Evolutionary conservation across 2,329 filamentous ascomycete genomes (phyloP).

Genomic region (Fusarium guadeloupense): DNA sequence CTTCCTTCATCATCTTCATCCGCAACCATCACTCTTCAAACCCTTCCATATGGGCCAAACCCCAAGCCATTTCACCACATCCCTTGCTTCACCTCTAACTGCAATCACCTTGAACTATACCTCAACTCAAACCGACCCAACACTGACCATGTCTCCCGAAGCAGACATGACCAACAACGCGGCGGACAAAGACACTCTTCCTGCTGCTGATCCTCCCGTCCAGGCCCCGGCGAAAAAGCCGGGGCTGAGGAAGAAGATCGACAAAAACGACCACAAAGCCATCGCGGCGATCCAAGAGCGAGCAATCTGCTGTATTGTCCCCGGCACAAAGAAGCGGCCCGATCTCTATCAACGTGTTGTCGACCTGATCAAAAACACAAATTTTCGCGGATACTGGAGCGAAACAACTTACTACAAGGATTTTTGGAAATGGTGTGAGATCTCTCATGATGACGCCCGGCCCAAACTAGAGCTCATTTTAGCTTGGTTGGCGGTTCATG

Average conservation of each 20-base stretch:
- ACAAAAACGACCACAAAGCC: background rate
- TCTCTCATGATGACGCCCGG: background rate
- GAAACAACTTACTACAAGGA: background rate
- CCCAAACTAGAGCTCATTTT: slow-evolving; percentile 1
- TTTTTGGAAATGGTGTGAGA: slow-evolving; percentile 8
- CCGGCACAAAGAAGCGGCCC: background rate
- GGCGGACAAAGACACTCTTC: no score
- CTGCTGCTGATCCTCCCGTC: background rate
- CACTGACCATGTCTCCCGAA: background rate
- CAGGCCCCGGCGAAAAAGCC: background rate
- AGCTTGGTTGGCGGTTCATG: slow-evolving; percentile 1
- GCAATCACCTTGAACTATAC: background rate
- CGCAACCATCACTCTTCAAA: background rate
- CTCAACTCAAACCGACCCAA: no score
- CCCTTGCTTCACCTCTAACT: background rate
- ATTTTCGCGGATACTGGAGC: background rate
- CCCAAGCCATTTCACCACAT: background rate
- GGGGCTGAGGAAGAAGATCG: background rate
- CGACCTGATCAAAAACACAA: background rate
- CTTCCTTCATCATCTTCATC: background rate
- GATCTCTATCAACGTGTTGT: background rate
- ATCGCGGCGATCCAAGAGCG: background rate
- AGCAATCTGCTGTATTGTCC: slow-evolving; percentile 3
- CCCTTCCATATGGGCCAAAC: background rate
- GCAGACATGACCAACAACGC: background rate